Evolutionary conservation across 2,329 filamentous ascomycete species (phyloP).

Genomic region (Fusarium citri): DNA sequence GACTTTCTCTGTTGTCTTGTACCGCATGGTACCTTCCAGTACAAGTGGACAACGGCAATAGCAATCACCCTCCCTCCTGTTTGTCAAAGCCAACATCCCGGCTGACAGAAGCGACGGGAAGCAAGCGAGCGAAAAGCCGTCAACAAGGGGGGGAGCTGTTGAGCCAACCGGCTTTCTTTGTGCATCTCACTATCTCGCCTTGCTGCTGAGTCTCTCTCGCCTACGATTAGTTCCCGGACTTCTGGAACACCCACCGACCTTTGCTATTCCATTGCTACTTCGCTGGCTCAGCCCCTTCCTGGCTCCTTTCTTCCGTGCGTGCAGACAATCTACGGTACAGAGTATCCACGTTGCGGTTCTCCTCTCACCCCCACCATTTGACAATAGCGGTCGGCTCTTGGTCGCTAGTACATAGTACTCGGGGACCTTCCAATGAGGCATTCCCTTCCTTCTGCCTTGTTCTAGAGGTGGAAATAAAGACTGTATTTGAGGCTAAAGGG

Average conservation of each 20-base stretch:
- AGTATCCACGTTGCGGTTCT: slow-evolving; percentile 33
- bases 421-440: slow-evolving; percentile 33
- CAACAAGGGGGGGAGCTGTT: slow-evolving; percentile 34
- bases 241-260: slow-evolving; percentile 37
- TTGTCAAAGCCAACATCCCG: slow-evolving; percentile 34
- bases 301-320: slow-evolving; percentile 14
- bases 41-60: slow-evolving; percentile 27
- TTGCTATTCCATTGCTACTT: slow-evolving; percentile 16
- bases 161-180: slow-evolving; percentile 38
- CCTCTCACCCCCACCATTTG: slow-evolving; percentile 37
- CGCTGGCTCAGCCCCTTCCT: slow-evolving; percentile 21
- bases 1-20: slow-evolving; percentile 3
- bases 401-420: slow-evolving; percentile 22
- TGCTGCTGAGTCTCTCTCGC: slow-evolving; percentile 36
- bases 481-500: slow-evolving; percentile 26
- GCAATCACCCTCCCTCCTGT: slow-evolving; percentile 20
- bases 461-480: slow-evolving; percentile 18
- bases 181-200: slow-evolving; percentile 45
- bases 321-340: slow-evolving; percentile 8
- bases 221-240: slow-evolving; percentile 46
- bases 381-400: slow-evolving; percentile 39
- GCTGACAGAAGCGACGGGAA: slow-evolving; percentile 44
- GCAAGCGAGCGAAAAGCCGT: slow-evolving; percentile 44
- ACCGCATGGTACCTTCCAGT: slow-evolving; percentile 18
- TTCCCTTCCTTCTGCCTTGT: slow-evolving; percentile 9